Evolutionary conservation across 768 basidiomycete genomes (phyloP), one percentile per base, ranked within the genome.

Genomic region (Mycena kentingensis): DNA sequence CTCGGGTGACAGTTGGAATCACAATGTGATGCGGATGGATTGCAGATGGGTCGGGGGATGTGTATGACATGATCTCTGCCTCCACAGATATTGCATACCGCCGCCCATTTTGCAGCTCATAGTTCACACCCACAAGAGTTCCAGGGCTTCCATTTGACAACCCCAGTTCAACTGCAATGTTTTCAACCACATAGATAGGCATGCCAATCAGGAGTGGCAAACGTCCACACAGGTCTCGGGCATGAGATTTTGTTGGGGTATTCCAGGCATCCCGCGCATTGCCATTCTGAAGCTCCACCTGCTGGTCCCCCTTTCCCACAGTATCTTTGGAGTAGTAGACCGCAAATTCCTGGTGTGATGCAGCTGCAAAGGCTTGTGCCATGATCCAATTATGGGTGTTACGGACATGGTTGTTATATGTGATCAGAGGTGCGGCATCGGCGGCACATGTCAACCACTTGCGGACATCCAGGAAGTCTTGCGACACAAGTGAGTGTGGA

Each of bases 151-250:
- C 60, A 24, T 61, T 61, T 22, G 54, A 35, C 10, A 61, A 4
- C 3, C 60, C 60, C 3, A 61, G 46, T 27, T 61, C 60, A 13
- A 56, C 52, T 10, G 60, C 60, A 11, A 62, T 42, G 18, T 62
- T 62, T 2, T 60, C 51, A 3, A 54, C 51, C 0, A 62, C 19
- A 31, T 49, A 56, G 19, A 62, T 32, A 6, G 60, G 60, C 58
- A 62, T 62, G 16, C 58, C 58, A 26, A 56, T 45, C 1, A 48
- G 45, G 11, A 60, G 36, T 15, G 54, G 24, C 1, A 62, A 47
- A 4, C 54, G 54, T 18, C 60, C 60, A 43, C 50, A 37, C 31
- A 62, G 48, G 27, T 62, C 60, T 3, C 45, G 16, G 0, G 54
- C 54, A 13, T 32, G 31, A 7, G 54, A 39, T 31, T 58, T 55